These are phyloP conservation scores for Periconia digitata DNA, from an alignment of 2,329 filamentous ascomycete genomes.

Conservation along the genomic window DNA sequence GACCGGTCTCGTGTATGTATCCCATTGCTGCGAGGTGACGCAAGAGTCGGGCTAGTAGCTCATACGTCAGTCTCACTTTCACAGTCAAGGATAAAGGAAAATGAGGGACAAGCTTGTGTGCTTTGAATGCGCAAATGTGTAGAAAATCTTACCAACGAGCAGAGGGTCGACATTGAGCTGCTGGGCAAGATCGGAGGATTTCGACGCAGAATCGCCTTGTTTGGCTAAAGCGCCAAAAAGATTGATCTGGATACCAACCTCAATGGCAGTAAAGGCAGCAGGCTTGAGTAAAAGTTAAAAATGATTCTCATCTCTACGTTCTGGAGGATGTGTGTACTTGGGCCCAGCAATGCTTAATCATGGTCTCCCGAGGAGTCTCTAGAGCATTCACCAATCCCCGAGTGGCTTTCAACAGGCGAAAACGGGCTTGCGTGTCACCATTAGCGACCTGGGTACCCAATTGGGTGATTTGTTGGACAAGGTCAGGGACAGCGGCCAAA, in stretches of 20 bases:
- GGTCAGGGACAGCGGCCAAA: background rate
- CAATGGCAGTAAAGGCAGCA: background rate
- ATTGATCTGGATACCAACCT: background rate
- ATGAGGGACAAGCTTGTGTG: too few relatives aligned
- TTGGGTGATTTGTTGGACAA: background rate
- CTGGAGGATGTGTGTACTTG: constrained; percentile 26
- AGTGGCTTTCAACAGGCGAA: constrained; percentile 12
- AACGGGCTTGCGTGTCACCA: constrained; percentile 4
- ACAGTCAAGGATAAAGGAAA: too few relatives aligned
- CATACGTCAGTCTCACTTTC: too few relatives aligned
- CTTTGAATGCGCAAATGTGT: background rate
- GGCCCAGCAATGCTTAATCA: constrained; percentile 52
- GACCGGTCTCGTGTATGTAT: background rate
- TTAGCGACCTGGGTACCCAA: background rate
- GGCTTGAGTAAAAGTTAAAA: background rate
- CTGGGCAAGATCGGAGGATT: background rate
- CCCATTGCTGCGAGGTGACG: background rate
- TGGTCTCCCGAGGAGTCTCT: constrained; percentile 53
- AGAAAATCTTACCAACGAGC: background rate
- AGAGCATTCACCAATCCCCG: constrained; percentile 26
- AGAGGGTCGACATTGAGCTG: background rate
- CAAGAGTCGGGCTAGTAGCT: background rate
- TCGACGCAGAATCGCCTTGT: background rate
- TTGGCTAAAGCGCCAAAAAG: background rate
- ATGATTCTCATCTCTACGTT: background rate